Conservation (phyloP, 768 basidiomycete genomes). For the Suillus americanus region DNA sequence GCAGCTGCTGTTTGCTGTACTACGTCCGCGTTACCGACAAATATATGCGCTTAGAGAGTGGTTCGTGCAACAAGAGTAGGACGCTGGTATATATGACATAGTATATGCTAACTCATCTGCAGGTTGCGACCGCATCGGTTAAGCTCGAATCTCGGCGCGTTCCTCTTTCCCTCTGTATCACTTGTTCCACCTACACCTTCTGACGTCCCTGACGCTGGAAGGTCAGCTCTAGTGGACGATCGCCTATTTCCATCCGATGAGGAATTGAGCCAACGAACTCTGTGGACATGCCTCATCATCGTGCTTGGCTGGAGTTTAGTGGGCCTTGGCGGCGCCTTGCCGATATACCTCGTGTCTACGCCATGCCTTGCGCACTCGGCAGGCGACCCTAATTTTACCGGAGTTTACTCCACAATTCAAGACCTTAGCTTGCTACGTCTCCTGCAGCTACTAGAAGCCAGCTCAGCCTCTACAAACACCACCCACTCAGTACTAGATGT, state of each 20-base stretch:
- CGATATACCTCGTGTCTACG: constrained; percentile 65
- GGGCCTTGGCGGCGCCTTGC: constrained; percentile 69
- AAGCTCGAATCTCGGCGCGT: constrained; percentile 58
- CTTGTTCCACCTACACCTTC: constrained; percentile 58
- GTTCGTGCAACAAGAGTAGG: constrained; percentile 70
- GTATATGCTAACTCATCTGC: constrained; percentile 13
- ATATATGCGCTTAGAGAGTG: constrained; percentile 73
- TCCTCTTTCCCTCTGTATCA: constrained; percentile 70
- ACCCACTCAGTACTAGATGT: constrained; percentile 28
- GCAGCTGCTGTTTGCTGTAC: constrained; percentile 64
- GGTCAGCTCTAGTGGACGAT: constrained; percentile 49
- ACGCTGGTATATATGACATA: constrained; percentile 24
- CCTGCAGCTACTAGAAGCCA: constrained; percentile 56
- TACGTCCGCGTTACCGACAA: constrained; percentile 70
- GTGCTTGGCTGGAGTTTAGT: constrained; percentile 67
- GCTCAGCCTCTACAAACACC: constrained; percentile 32
- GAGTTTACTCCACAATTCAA: constrained; percentile 65
- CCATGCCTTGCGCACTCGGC: constrained; percentile 66
- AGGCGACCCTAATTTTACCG: constrained; percentile 44
- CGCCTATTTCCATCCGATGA: constrained; percentile 73
- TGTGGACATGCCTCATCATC: constrained; percentile 66
- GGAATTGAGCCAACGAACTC: constrained; percentile 65
- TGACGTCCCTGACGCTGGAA: constrained; percentile 56
- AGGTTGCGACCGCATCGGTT: constrained; percentile 68
- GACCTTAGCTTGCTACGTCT: constrained; percentile 78